Conservation (phyloP, 1,284 basidiomycete species). For the Rhodotorula sp. region DNA sequence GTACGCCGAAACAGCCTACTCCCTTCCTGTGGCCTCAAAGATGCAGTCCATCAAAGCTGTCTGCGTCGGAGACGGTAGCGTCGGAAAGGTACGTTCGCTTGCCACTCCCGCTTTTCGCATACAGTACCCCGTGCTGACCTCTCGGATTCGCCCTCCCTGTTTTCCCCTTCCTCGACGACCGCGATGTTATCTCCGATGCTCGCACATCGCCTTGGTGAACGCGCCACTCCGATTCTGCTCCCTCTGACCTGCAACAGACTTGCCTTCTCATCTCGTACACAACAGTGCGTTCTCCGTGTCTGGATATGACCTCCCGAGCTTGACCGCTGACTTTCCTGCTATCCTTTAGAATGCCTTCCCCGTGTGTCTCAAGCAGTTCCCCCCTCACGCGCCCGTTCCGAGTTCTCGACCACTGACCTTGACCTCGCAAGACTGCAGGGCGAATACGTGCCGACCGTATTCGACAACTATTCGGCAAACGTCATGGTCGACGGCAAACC, state of each 20-base stretch:
- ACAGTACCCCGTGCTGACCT: background rate
- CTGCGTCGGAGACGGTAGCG: slow-evolving; percentile 98
- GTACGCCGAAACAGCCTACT: too few species aligned
- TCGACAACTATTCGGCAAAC: slow-evolving; percentile 79
- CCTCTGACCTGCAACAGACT: slow-evolving; percentile 58
- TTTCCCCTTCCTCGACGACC: background rate
- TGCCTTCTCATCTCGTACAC: slow-evolving; percentile 97
- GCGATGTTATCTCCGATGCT: background rate
- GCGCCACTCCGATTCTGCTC: too few species aligned
- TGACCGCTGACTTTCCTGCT: background rate
- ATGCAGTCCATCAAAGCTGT: slow-evolving; percentile 55
- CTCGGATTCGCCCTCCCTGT: background rate
- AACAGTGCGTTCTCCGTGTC: slow-evolving; percentile 53
- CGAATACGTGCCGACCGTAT: slow-evolving; percentile 94
- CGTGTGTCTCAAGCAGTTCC: slow-evolving; percentile 56
- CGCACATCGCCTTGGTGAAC: too few species aligned
- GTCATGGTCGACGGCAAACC: slow-evolving; percentile 99
- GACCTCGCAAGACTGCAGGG: slow-evolving; percentile 56
- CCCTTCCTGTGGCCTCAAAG: background rate
- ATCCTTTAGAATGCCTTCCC: slow-evolving; percentile 74
- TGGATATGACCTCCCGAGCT: background rate
- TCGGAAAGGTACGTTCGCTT: slow-evolving; percentile 77
- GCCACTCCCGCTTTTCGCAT: background rate
- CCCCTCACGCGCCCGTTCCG: background rate
- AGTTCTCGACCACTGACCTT: background rate